These are phyloP conservation scores for Chrysanthemum lavandulifolium DNA, from an alignment of 129 eudicot species.

Conservation along the genomic window DNA sequence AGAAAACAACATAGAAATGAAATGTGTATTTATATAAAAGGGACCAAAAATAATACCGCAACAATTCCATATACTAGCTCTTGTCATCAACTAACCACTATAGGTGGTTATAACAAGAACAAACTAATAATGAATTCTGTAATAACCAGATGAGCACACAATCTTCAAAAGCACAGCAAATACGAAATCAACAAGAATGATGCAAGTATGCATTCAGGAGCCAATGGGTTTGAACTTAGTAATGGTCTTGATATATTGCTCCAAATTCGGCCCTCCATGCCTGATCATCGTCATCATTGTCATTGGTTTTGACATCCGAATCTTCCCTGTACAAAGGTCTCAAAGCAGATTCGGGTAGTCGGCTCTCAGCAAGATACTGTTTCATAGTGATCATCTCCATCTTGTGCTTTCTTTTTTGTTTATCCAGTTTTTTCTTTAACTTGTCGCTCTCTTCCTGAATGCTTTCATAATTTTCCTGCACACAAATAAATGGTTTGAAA, in stretches of 20 bases:
- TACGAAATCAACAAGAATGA: neutral
- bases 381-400: conserved; percentile 97
- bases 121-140: conserved; percentile 17
- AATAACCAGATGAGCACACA: conserved; percentile 12
- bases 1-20: too few relatives aligned
- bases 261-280: conserved; percentile 97
- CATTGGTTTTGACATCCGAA: conserved; percentile 34
- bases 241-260: conserved; percentile 82
- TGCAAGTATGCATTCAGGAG: neutral
- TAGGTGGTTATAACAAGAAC: conserved; percentile 30
- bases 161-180: neutral
- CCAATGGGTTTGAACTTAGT: conserved; percentile 15
- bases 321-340: conserved; percentile 59
- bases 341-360: conserved; percentile 79
- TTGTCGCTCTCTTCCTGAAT: conserved; percentile 71
- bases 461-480: conserved; percentile 55
- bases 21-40: too few relatives aligned
- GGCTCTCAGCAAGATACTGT: conserved; percentile 80
- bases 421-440: conserved; percentile 71
- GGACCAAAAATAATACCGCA: neutral
- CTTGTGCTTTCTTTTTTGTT: conserved; percentile 84
- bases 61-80: conserved; percentile 4
- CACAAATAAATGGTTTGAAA: neutral
- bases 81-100: conserved; percentile 35
- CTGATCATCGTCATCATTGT: conserved; percentile 66